These are phyloP conservation scores for Chrysoporthe cubensis DNA, from an alignment of 2,329 filamentous ascomycete species.

Conservation along the genomic window DNA sequence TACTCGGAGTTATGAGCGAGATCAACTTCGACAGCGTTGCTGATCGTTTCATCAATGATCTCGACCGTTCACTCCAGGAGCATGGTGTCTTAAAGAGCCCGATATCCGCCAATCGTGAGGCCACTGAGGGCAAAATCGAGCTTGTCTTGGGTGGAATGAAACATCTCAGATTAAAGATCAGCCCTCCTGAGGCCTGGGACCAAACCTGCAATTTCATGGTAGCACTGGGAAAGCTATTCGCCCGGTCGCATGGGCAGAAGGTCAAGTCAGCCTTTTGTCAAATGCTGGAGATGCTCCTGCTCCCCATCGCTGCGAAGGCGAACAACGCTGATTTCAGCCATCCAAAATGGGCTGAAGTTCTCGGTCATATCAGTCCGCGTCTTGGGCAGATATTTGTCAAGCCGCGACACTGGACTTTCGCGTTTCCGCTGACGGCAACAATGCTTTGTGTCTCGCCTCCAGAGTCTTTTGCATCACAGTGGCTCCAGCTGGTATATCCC, in stretches of 20 bases:
- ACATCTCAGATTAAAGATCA: constrained; percentile 77
- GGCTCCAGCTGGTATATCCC: constrained; percentile 79
- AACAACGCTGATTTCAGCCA: constrained; percentile 75
- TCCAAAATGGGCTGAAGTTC: constrained; percentile 84
- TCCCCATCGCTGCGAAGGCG: constrained; percentile 84
- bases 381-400: constrained; percentile 86
- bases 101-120: constrained; percentile 57
- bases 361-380: constrained; percentile 77
- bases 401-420: constrained; percentile 86
- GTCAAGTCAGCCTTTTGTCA: constrained; percentile 96
- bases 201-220: constrained; percentile 89
- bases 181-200: constrained; percentile 76
- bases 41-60: constrained; percentile 77
- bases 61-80: constrained; percentile 78
- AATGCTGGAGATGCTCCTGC: constrained; percentile 81
- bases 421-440: constrained; percentile 86
- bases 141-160: constrained; percentile 91
- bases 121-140: constrained; percentile 81
- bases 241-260: constrained; percentile 81
- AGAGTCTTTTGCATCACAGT: constrained; percentile 83
- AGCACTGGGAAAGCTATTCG: constrained; percentile 79
- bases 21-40: constrained; percentile 87
- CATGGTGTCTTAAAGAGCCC: constrained; percentile 70
- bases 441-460: constrained; percentile 86
- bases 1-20: constrained; percentile 95